Percentiles rank a stretch among this genome's conserved stretches.
These are phyloP conservation scores for Aspergillus puulaauensis DNA, from an alignment of 2,329 filamentous ascomycete species.

Conservation along the genomic window DNA sequence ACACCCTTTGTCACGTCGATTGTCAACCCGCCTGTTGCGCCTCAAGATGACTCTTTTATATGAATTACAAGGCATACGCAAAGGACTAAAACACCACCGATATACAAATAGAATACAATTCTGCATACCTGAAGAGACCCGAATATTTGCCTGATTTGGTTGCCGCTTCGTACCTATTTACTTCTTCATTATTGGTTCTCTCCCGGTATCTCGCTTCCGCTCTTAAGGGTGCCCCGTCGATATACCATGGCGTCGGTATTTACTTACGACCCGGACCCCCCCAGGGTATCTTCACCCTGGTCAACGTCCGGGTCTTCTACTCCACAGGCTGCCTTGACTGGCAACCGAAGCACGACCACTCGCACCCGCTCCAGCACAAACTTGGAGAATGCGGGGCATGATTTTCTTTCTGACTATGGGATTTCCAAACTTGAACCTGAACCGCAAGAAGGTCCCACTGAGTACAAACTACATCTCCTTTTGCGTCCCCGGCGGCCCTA, in stretches of 20 bases:
- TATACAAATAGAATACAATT: constrained; percentile 4
- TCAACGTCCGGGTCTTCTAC: constrained; percentile 55
- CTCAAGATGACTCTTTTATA: constrained; percentile 22
- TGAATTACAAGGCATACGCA: constrained; percentile 9
- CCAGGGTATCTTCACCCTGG: constrained; percentile 89
- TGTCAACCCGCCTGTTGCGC: background rate
- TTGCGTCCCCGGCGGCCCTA: constrained; percentile 76
- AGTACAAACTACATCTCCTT: constrained; percentile 93
- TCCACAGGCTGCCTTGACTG: constrained; percentile 32
- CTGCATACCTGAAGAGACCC: constrained; percentile 5
- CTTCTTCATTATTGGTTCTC: background rate
- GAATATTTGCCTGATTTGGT: constrained; percentile 8
- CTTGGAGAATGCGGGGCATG: constrained; percentile 38
- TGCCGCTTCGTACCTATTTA: background rate
- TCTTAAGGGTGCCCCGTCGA: background rate
- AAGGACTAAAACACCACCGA: constrained; percentile 6
- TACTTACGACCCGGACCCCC: constrained; percentile 86
- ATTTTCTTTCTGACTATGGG: constrained; percentile 55
- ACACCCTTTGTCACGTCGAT: background rate
- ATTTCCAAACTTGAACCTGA: constrained; percentile 82
- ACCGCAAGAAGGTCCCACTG: constrained; percentile 88
- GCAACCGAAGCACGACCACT: constrained; percentile 21
- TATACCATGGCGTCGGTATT: constrained; percentile 85
- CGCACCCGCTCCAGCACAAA: constrained; percentile 36
- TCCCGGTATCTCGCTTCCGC: too few relatives aligned